phyloP scores from a whole-genome alignment of 2,329 filamentous ascomycete genomes.

The Aspergillus fijiensis region DNA sequence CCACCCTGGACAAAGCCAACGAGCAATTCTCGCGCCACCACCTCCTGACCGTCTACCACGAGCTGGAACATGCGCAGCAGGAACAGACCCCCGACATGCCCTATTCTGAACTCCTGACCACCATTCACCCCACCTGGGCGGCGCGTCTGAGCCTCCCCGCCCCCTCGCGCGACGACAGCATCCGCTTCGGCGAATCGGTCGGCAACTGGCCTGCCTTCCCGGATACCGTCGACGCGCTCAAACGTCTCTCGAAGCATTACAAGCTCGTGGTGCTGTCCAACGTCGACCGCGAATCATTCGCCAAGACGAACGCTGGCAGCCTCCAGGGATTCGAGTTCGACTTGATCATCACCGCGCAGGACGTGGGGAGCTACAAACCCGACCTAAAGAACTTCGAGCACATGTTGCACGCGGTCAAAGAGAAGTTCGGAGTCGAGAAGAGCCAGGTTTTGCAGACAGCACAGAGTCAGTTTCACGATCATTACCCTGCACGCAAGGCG shows the following conservation, averaged over 20 bases:
- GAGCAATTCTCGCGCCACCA: conserved; percentile 34
- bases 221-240: conserved; percentile 56
- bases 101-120: conserved; percentile 61
- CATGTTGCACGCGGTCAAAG: conserved; percentile 55
- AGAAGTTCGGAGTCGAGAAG: conserved; percentile 58
- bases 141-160: conserved; percentile 25
- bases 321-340: conserved; percentile 59
- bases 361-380: conserved; percentile 72
- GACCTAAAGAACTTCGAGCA: conserved; percentile 64
- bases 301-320: conserved; percentile 47
- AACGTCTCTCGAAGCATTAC: conserved; percentile 49
- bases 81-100: conserved; percentile 54
- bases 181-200: conserved; percentile 51
- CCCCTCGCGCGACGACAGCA: conserved; percentile 37
- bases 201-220: conserved; percentile 57
- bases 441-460: conserved; percentile 65
- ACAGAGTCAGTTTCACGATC: conserved; percentile 66
- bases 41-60: conserved; percentile 26
- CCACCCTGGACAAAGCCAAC: conserved; percentile 41
- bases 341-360: conserved; percentile 66
- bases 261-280: conserved; percentile 60
- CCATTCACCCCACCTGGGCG: conserved; percentile 33
- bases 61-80: conserved; percentile 52
- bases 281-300: conserved; percentile 55
- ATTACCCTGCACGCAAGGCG: conserved; percentile 61